phyloP scores from a whole-genome alignment of 2,329 filamentous ascomycete species.

The Cercospora canescens region DNA sequence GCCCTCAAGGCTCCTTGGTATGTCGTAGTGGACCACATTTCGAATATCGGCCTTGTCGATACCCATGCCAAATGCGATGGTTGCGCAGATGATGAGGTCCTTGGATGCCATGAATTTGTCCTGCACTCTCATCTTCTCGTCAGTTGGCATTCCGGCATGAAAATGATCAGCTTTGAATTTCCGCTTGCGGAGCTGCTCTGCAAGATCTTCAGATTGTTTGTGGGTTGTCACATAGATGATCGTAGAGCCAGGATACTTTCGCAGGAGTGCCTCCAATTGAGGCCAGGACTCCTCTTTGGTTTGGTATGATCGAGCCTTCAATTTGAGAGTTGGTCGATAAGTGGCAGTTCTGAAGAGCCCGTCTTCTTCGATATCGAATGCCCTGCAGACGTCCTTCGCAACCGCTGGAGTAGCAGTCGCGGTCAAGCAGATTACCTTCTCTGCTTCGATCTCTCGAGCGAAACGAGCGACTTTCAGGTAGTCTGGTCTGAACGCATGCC shows the following conservation, averaged over 20 bases:
- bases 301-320: constrained; percentile 51
- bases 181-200: constrained; percentile 62
- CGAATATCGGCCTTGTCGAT: constrained; percentile 97
- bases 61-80: constrained; percentile 98
- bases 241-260: constrained; percentile 54
- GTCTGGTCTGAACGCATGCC: constrained; percentile 35
- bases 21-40: constrained; percentile 88
- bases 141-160: constrained; percentile 73
- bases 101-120: constrained; percentile 77
- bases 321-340: constrained; percentile 59
- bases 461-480: constrained; percentile 60
- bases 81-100: constrained; percentile 89
- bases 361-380: constrained; percentile 51
- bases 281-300: constrained; percentile 49
- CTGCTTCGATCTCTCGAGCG: constrained; percentile 55
- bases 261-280: constrained; percentile 51
- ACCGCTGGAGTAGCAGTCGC: constrained; percentile 61
- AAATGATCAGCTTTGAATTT: constrained; percentile 78
- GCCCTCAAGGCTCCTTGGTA: constrained; percentile 93
- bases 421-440: constrained; percentile 61
- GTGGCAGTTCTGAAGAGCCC: constrained; percentile 61
- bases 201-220: constrained; percentile 68
- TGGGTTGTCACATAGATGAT: constrained; percentile 64
- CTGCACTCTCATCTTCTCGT: constrained; percentile 71
- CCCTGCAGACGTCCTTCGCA: constrained; percentile 55